Evolutionary conservation across 2,329 filamentous ascomycete genomes (phyloP), one percentile per base, ranked within the genome.

Genomic region (Tolypocladium cylindrosporum): DNA sequence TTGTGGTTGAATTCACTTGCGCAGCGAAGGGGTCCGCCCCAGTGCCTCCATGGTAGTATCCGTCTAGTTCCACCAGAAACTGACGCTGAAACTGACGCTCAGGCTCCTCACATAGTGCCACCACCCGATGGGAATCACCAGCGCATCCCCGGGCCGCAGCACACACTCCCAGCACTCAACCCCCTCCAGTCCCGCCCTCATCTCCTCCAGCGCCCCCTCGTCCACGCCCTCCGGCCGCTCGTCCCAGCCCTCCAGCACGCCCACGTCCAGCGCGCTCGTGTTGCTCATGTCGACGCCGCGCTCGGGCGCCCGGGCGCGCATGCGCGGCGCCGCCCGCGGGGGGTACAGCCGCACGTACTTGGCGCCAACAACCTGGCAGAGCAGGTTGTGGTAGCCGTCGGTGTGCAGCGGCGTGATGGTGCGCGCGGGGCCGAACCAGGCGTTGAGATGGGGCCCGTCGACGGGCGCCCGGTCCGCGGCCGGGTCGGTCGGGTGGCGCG

Each of bases 61-160:
- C 2, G 27, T n/a, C 43, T 56, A 82, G 63, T 89, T 88, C 89
- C 90, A 99, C 94, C 94, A 99, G 68, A 97, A 97, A 68, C 91
- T 97, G 14, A 97, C 91, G 64, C 92, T 97, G 67, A 96, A 92
- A 68, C 93, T 96, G 24, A 90, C 84, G 58, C 85, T 91, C 66
- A 97, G 69, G 55, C 91, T 91, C 60, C 89, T 80, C 4, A 97
- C 90, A 72, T 97, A 97, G 76, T 99, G 94, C 94, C 94, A 99
- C 93, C 94, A 99, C 0, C 93, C 94, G 6, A 90, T 80, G 0
- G 94, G 94, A 56, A 99, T 90, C 69, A 96, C 94, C 56, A 99
- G 70, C 62, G 86, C 88, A 56, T 99, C 91, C 0, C 93, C 94
- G 1, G 89, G 87, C 37, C 81, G 83, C 7, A 99, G 74, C 1